Base-by-base conservation (phyloP, 2,329 filamentous ascomycete species). In the Paracoccidioides lutzii region DNA sequence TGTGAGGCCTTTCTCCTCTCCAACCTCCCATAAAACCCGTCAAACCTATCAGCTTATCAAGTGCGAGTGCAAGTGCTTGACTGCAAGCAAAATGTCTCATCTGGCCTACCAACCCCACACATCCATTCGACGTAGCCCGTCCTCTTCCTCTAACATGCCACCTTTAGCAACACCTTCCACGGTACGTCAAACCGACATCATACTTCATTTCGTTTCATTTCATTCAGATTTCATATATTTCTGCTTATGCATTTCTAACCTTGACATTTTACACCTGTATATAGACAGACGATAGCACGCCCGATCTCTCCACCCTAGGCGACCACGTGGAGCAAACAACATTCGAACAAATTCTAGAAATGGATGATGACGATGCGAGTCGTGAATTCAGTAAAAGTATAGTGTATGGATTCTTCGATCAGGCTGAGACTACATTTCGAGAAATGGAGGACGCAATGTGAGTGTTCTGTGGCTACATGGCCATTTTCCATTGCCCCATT, bases 271-370 rank as follows among this genome's bases (percentile, higher is more conserved):
- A 3, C n/a, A 15, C 35, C 6, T 15, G 4, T 12, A 30, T 56
- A 57, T 61, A 73, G 70, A 68, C 74, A 71, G 74, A 76, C 63
- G 73, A 78, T 59, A 74, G 71, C 54, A 68, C 70, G 57, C 70
- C 74, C 55, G 76, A 72, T 59, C 70, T 82, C 65, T 76, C 78
- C 58, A 81, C 87, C 58, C 81, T 89, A 61, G 83, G 82, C 58
- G 87, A 93, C 61, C 78, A 79, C 67, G 84, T 98, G 72, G 91
- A 97, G 70, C 74, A 77, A 59, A 69, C 73, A 55, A 95, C 90
- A 56, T 98, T 98, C 66, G 83, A 85, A 65, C 93, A 97, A 76
- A 97, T 98, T 69, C 81, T 97, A 60, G 93, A 97, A 73, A 96
- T 98, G 91, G 93, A 98, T 70, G 93, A 97, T 61, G 87, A 88